Base-by-base conservation (phyloP, 768 basidiomycete species). In the Phlebiopsis flavidoalba region DNA sequence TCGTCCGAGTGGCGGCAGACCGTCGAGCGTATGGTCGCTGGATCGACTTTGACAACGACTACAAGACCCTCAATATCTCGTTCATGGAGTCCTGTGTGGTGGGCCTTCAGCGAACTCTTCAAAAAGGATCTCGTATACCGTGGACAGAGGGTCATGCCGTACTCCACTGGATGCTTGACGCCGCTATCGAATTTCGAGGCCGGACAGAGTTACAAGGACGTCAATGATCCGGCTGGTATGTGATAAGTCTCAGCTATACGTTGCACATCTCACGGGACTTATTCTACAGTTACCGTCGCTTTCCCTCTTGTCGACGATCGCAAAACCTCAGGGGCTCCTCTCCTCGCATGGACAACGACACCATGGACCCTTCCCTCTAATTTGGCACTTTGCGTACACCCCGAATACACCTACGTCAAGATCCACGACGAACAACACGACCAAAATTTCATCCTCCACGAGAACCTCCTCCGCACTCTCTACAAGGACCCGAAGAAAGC, bases 81-180 rank as follows among this genome's bases (percentile, higher is more conserved):
- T 99, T 92, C 74, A 98, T 99, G 97, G 97, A 99, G 79, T 88
- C 87, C 51, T n/a, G 93, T 97, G 11, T 99, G 97, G 97, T 99
- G 97, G 97, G 97, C 93, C 8, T 99, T 99, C 74, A 80, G 85
- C 57, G 87, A 95, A 71, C 82, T 99, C n/a, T 96, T 88, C 82
- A 85, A 94, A 70, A 96, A 94, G 73, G 86, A 81, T 5, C 75
- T 95, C 76, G 95, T 99, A 17, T 99, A 99, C 74, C 84, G 93
- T 15, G 97, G 97, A 0, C 78, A 95, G 64, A 83, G 84, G 60
- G 97, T 99, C 63, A 97, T 99, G 95, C 97, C 97, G 1, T 99
- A 99, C 73, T 97, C 97, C 11, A 94, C 93, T 0, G 97, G 93
- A 11, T 90, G 91, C 69, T 95, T 94, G 0, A 99, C 97, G 0